Conservation (phyloP, 352 stramenopile genomes). For the Globisporangium paddicum region DNA sequence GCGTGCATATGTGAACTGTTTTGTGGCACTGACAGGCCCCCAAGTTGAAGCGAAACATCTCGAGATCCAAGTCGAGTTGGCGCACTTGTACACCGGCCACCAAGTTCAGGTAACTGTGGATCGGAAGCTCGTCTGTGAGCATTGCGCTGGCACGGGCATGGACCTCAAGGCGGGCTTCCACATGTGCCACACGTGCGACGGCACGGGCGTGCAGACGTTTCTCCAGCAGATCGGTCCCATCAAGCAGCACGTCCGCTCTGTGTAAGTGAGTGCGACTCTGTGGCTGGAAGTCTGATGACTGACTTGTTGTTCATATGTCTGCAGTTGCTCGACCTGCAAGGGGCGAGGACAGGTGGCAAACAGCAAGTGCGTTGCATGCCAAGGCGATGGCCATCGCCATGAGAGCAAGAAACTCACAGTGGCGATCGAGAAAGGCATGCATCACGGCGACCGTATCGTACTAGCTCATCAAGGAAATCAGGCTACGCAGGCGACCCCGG, state of each 20-base stretch:
- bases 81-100: conserved; percentile 34
- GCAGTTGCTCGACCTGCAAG: conserved; percentile 33
- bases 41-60: conserved; percentile 33
- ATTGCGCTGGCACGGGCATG: conserved; percentile 32
- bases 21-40: conserved; percentile 12
- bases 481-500: conserved; percentile 14
- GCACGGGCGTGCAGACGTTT: conserved; percentile 26
- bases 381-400: conserved; percentile 19
- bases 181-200: conserved; percentile 33
- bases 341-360: conserved; percentile 32
- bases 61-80: conserved; percentile 25
- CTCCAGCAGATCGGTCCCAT: conserved; percentile 34
- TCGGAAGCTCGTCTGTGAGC: conserved; percentile 29
- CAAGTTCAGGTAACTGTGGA: conserved; percentile 17
- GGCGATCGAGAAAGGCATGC: conserved; percentile 24
- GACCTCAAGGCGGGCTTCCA: conserved; percentile 33
- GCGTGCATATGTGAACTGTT: neutral
- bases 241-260: conserved; percentile 32
- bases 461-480: conserved; percentile 21
- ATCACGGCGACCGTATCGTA: conserved; percentile 29
- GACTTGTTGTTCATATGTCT: neutral
- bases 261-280: conserved; percentile 16
- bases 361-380: conserved; percentile 27
- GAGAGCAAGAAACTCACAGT: conserved; percentile 23
- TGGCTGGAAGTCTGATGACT: neutral